Evolutionary conservation across 371 early-diverging fungal genomes (phyloP).

Genomic region (Syncephalastrum monosporum): DNA sequence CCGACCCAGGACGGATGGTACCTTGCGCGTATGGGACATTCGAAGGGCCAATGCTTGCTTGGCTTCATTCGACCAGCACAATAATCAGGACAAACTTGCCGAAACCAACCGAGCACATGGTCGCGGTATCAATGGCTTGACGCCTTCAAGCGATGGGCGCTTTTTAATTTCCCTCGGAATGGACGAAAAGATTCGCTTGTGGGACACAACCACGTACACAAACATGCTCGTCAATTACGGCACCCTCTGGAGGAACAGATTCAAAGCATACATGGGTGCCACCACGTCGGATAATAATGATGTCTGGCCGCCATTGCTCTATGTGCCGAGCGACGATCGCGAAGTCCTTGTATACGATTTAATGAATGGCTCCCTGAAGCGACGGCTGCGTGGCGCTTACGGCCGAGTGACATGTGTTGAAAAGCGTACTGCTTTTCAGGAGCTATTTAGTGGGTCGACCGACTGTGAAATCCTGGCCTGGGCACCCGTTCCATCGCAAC

Average conservation of each 20-base stretch:
- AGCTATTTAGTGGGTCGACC: slow-evolving; percentile 67
- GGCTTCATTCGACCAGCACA: slow-evolving; percentile 60
- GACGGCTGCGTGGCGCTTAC: slow-evolving; percentile 62
- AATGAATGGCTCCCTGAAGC: slow-evolving; percentile 52
- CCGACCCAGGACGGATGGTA: slow-evolving; percentile 57
- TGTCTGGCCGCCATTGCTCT: slow-evolving; percentile 51
- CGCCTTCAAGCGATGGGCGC: slow-evolving; percentile 63
- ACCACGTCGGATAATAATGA: slow-evolving; percentile 43
- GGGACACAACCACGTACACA: slow-evolving; percentile 74
- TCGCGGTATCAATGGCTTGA: slow-evolving; percentile 66
- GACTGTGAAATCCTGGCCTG: slow-evolving; percentile 69
- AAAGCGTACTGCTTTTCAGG: slow-evolving; percentile 53
- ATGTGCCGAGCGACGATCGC: slow-evolving; percentile 62
- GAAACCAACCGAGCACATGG: slow-evolving; percentile 68
- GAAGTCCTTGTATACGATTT: slow-evolving; percentile 63
- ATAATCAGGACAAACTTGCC: slow-evolving; percentile 46
- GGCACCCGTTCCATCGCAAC: slow-evolving; percentile 47
- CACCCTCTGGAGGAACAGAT: slow-evolving; percentile 52
- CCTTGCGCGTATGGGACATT: slow-evolving; percentile 80
- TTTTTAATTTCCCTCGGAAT: slow-evolving; percentile 66
- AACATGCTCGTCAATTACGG: slow-evolving; percentile 71
- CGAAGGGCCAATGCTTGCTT: slow-evolving; percentile 67
- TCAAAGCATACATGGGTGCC: slow-evolving; percentile 40
- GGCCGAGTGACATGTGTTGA: slow-evolving; percentile 63
- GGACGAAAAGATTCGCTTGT: slow-evolving; percentile 76